Evolutionary conservation across 169 alveolate genomes (phyloP), one percentile per base, ranked within the genome.

Genomic region (Eimeria sp.): DNA sequence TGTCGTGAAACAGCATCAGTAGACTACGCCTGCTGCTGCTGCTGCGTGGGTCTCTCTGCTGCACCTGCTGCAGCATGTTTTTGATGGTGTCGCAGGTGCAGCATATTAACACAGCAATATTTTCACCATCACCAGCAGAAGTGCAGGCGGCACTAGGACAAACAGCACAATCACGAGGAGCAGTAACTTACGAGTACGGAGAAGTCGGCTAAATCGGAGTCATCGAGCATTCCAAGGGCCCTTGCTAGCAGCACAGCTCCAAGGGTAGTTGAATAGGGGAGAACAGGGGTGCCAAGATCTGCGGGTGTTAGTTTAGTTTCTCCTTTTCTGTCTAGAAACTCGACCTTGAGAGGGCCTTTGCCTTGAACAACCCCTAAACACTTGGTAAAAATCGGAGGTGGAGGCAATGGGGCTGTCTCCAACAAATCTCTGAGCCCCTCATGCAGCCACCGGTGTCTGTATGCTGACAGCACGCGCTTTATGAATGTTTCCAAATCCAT

Each of bases 391-490:
- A 76, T 49, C 11, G 87, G 87, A 22, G 87, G 87, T 30, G 87
- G 87, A 40, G 87, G 87, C 27, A 76, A 57, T 10, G 45, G 45
- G 57, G 87, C 13, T 4, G 18, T 57, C 11, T 22, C 27, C 5
- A 76, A 57, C n/a, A 76, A 7, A 16, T 76, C 87, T 14, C 54
- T 27, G 49, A 76, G 57, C 27, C 58, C 61, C 30, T 30, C 47
- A n/a, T 34, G 49, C 87, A 76, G 0, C 87, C 87, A 76, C 27
- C 61, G 49, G 54, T 76, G 87, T 76, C 87, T 76, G 87, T 76
- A 43, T 27, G 25, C 49, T 1, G 25, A 6, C 87, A 49, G 40
- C 11, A 76, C 11, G 11, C 6, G 11, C n/a, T 49, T 76, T 22
- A 34, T 76, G 13, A 76, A 57, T 10, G 14, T 43, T 22, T 76